phyloP scores from a whole-genome alignment of 176 grass and related monocot species.

The Coix lacrymajobi region DNA sequence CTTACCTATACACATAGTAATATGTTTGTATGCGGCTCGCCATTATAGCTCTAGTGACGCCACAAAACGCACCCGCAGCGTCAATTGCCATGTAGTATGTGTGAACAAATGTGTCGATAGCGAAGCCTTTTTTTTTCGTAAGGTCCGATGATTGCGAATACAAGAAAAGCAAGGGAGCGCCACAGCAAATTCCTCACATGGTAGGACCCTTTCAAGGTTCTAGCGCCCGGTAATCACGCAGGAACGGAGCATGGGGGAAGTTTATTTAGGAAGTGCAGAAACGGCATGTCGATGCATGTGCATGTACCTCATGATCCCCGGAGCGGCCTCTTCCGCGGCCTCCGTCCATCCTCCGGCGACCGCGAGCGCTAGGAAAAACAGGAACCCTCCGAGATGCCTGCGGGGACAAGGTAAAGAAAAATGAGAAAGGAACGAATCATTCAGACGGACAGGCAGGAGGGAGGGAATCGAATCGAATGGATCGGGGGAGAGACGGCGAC shows the following conservation, averaged over 20 bases:
- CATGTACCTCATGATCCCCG: conserved; percentile 54
- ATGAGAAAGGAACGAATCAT: not conserved
- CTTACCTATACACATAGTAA: not conserved
- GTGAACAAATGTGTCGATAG: not conserved
- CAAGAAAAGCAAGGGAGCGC: not conserved
- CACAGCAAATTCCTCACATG: not conserved
- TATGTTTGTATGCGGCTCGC: not conserved
- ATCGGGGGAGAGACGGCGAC: not conserved
- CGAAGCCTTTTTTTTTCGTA: not conserved
- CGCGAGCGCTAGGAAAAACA: conserved; percentile 66
- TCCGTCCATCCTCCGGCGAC: conserved; percentile 43
- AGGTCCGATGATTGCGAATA: not conserved
- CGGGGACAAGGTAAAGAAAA: not conserved
- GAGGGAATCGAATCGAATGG: not conserved
- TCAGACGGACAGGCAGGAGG: not conserved
- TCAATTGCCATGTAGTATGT: not conserved
- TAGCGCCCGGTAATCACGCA: conserved; percentile 6
- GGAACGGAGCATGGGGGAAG: not conserved
- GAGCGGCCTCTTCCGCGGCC: conserved; percentile 38
- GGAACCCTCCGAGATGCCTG: conserved; percentile 95
- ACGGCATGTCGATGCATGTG: not conserved
- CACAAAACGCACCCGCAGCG: not conserved
- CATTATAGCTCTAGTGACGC: not conserved
- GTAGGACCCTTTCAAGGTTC: conserved; percentile 9
- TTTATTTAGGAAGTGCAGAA: not conserved